Conservation (phyloP, 257 asterid species). For the Ilex aquifolium region DNA sequence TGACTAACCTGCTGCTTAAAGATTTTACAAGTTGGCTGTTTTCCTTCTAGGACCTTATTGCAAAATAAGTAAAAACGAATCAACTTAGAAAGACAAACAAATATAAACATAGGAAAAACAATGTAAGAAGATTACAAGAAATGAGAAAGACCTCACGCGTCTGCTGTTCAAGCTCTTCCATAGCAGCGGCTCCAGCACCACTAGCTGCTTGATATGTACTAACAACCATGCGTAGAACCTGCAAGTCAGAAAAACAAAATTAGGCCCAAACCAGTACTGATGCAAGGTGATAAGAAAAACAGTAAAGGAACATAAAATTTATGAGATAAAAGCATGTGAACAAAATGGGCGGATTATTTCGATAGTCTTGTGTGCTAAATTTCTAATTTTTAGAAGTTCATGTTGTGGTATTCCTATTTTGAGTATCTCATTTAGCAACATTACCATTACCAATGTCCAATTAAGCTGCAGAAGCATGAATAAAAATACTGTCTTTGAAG, state of each 20-base stretch:
- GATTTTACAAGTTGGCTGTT: conserved; percentile 82
- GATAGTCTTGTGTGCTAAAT: too few species aligned
- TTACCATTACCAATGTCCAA: too few species aligned
- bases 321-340: too few species aligned
- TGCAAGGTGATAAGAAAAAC: too few species aligned
- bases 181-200: conserved; percentile 96
- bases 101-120: not conserved
- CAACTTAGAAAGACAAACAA: not conserved
- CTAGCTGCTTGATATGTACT: conserved; percentile 58
- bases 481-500: too few species aligned
- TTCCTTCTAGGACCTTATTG: conserved; percentile 66
- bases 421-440: too few species aligned
- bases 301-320: too few species aligned
- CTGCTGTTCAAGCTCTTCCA: conserved; percentile 94
- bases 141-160: conserved; percentile 67
- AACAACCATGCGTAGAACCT: conserved; percentile 51
- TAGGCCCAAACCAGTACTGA: too few species aligned
- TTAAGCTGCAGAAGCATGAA: too few species aligned
- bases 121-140: not conserved
- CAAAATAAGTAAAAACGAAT: conserved; percentile 3
- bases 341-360: too few species aligned
- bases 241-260: conserved; percentile 10
- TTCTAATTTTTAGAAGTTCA: too few species aligned
- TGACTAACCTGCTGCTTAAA: conserved; percentile 65
- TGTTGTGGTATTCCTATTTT: too few species aligned